These are phyloP conservation scores for Apodospora peruviana DNA, from an alignment of 495 filamentous ascomycete species.

Conservation along the genomic window DNA sequence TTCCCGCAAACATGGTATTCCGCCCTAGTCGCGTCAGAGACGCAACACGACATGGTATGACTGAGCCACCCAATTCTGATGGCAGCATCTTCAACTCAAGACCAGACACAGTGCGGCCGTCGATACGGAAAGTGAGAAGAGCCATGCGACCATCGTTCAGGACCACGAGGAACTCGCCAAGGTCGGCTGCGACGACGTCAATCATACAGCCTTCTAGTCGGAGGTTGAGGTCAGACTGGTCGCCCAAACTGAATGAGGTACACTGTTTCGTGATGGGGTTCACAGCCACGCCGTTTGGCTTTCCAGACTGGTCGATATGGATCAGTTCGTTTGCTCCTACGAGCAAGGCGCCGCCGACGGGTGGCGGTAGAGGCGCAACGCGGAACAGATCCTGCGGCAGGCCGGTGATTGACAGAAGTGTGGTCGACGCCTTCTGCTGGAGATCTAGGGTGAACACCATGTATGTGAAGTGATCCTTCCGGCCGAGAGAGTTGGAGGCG, in stretches of 20 bases:
- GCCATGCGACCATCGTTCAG: slow-evolving; percentile 70
- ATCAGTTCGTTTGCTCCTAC: slow-evolving; percentile 86
- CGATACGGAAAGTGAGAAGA: slow-evolving; percentile 75
- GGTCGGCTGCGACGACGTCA: slow-evolving; percentile 66
- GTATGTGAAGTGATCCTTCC: slow-evolving; percentile 81
- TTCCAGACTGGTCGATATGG: slow-evolving; percentile 93
- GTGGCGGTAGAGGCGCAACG: slow-evolving; percentile 76
- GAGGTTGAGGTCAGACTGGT: slow-evolving; percentile 77
- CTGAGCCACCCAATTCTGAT: slow-evolving; percentile 50
- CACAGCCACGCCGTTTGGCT: slow-evolving; percentile 88
- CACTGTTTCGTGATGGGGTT: slow-evolving; percentile 77
- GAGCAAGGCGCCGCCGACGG: slow-evolving; percentile 82
- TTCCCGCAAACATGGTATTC: slow-evolving; percentile 77
- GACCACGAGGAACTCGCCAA: slow-evolving; percentile 78
- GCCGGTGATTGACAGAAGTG: slow-evolving; percentile 74
- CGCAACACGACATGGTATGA: slow-evolving; percentile 61
- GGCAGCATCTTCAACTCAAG: slow-evolving; percentile 61
- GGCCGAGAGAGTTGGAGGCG: slow-evolving; percentile 70
- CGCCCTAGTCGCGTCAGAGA: slow-evolving; percentile 62
- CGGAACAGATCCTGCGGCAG: slow-evolving; percentile 87
- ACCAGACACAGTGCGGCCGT: slow-evolving; percentile 89
- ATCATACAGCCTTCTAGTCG: slow-evolving; percentile 78
- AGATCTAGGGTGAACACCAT: slow-evolving; percentile 93
- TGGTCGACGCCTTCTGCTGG: slow-evolving; percentile 88
- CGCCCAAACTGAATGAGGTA: slow-evolving; percentile 73